A percentile compares a stretch with the other conserved stretches of the same genome.
These are phyloP conservation scores for Wallacemonas sp. DNA, from an alignment of 208 protist genomes.

Conservation along the genomic window DNA sequence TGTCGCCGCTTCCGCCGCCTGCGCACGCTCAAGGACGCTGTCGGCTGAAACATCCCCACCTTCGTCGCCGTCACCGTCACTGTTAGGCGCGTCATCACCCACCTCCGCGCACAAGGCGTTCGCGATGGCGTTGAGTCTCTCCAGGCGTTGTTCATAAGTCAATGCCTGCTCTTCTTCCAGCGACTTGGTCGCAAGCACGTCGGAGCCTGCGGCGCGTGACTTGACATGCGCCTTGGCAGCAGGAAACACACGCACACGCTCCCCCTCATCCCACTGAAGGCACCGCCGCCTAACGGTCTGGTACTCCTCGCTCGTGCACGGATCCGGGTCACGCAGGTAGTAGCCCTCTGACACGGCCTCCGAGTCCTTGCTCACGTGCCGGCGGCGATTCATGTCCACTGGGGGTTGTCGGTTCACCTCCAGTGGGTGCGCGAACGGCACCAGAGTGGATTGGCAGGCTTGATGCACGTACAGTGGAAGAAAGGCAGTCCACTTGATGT, in stretches of 20 bases:
- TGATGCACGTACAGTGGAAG: slow-evolving; percentile 50
- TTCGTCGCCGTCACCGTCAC: background rate
- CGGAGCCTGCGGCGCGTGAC: background rate
- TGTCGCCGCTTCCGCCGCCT: background rate
- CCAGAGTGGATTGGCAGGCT: slow-evolving; percentile 32
- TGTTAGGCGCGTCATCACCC: background rate
- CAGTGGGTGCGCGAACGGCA: slow-evolving; percentile 49
- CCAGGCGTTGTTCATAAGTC: slow-evolving; percentile 17
- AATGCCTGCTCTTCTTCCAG: slow-evolving; percentile 15
- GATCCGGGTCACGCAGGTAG: slow-evolving; percentile 22
- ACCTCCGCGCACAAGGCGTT: background rate
- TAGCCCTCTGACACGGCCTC: slow-evolving; percentile 17
- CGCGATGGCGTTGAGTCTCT: background rate
- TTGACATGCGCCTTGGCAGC: background rate
- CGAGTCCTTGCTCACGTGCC: slow-evolving; percentile 13
- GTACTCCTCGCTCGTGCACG: slow-evolving; percentile 25
- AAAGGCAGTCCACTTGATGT: slow-evolving; percentile 40
- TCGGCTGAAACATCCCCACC: background rate
- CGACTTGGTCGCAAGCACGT: slow-evolving; percentile 4
- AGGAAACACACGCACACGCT: slow-evolving; percentile 25
- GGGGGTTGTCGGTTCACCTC: slow-evolving; percentile 19
- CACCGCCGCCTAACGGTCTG: slow-evolving; percentile 25
- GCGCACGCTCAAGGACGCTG: background rate
- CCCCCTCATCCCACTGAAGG: slow-evolving; percentile 54
- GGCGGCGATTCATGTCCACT: slow-evolving; percentile 25